Base-by-base conservation (phyloP, 2,329 filamentous ascomycete genomes). In the Thelonectria blattea region DNA sequence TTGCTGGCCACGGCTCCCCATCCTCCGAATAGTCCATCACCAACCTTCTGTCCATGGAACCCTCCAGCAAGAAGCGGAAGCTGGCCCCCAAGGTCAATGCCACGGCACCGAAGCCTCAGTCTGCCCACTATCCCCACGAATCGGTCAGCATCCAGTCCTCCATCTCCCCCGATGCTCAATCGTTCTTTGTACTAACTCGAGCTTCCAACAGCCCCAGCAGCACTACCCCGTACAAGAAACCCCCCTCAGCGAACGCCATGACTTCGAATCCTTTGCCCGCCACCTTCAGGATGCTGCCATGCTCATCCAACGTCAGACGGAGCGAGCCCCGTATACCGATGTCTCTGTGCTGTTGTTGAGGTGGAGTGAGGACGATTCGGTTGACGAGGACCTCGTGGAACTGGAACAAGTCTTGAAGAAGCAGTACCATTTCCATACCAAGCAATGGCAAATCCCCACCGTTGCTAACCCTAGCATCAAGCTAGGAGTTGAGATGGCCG, bases 201-300 rank as follows among this genome's bases (percentile, higher is more conserved):
- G 48, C 52, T 52, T 39, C 49, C 58, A 60, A 61, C 49, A 72
- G 65, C 66, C 72, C 51, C 72, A 72, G 56, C 74, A 75, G 55
- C 72, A 76, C 24, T 72, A 73, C 73, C 63, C 77, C 68, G 67
- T 71, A 65, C 72, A 78, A 74, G 78, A 82, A 74, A 69, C 75
- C 56, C 73, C 77, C 34, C 41, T 72, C 67, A 71, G 74, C 56
- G 81, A 86, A 68, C 81, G 84, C 65, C 81, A 85, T 74, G 86
- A 88, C 68, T 89, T 89, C 75, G 87, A 89, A 74, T 82, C 85
- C 54, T 89, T 89, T 71, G 87, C 86, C 61, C 82, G 86, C 48
- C 87, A 89, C 76, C 81, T 89, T 46, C 87, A 89, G 71, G 87
- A 89, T 81, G 87, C 86, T 51, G 86, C 87, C 65, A 88, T 88